Base-by-base conservation (phyloP, 257 asterid species). In the Rauvolfia tetraphylla region DNA sequence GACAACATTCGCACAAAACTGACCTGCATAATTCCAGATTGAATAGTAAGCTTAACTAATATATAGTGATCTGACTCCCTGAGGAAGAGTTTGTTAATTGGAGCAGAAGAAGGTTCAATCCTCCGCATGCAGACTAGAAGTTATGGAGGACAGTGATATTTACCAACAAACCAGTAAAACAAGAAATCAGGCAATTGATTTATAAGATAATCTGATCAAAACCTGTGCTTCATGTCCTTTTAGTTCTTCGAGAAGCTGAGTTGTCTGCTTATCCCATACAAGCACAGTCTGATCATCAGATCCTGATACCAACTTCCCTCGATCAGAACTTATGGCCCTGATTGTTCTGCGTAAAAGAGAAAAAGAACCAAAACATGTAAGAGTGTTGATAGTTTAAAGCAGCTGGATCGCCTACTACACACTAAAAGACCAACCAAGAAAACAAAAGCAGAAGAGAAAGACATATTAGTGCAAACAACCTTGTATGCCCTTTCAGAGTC, bases 231-330 rank as follows among this genome's bases (percentile, higher is more conserved):
- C 91, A 76, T 95, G 98, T 80, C 90, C 99, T 88, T 92, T 95
- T 82, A 95, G 82, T 84, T 92, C 99, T 87, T 95, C 99, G 25
- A 92, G 90, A 81, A 88, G 96, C 88, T 89, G 97, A 82, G 92
- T 85, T 41, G 98, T 92, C 87, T 90, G 94, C 81, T 95, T 95
- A 86, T 95, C 99, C 99, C 98, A 95, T 73, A 95, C 98, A 63
- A 95, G 96, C 73, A 95, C 91, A 76, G 91, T 86, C 79, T 92
- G 95, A 82, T 95, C 99, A 81, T 95, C 99, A n/a, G 99, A 93
- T 76, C 99, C 98, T 5, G 99, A 90, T 79, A 95, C 98, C 73
- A 92, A 94, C 90, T 95, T 95, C 78, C 92, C 91, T 84, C 97
- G 83, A 78, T 95, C 99, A 71, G 99, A 95, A 86, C 92, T 95